A percentile compares a stretch with the other conserved stretches of the same genome.
Conservation (phyloP, 495 filamentous ascomycete genomes). For the Sabuloglossum arenarium region DNA sequence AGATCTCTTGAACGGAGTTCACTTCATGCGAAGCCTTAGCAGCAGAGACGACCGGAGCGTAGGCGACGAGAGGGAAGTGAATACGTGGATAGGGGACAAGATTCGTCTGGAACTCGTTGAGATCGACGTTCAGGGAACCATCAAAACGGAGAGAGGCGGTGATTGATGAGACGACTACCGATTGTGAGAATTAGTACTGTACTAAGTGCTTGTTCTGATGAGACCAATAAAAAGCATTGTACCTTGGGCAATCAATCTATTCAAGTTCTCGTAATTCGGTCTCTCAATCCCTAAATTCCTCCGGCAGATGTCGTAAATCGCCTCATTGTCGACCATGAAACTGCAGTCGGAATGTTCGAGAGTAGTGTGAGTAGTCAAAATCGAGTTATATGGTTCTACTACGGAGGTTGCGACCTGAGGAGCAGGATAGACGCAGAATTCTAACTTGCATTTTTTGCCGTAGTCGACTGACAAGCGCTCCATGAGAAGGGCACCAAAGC, state of each 20-base stretch:
- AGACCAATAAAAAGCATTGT: too few species aligned
- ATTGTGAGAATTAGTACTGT: neutral
- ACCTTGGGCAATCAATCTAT: conserved; percentile 94
- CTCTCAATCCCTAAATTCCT: conserved; percentile 92
- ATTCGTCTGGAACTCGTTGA: conserved; percentile 99
- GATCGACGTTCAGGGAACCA: conserved; percentile 94
- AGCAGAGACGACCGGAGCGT: conserved; percentile 82
- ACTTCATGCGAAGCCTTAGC: conserved; percentile 89
- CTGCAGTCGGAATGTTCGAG: conserved; percentile 98
- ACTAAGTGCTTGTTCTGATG: too few species aligned
- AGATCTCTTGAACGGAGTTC: conserved; percentile 26
- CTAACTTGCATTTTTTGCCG: conserved; percentile 98
- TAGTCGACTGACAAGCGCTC: conserved; percentile 96
- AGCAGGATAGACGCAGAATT: conserved; percentile 97
- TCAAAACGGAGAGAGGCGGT: conserved; percentile 97
- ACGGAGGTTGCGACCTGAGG: conserved; percentile 92
- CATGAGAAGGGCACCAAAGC: conserved; percentile 93
- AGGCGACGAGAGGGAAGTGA: conserved; percentile 95
- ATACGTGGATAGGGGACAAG: conserved; percentile 97
- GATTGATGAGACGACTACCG: conserved; percentile 81
- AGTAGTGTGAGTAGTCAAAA: conserved; percentile 95
- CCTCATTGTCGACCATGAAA: conserved; percentile 99
- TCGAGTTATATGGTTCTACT: conserved; percentile 98
- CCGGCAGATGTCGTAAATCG: conserved; percentile 98
- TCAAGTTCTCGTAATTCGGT: conserved; percentile 94